These are phyloP conservation scores for Epichloe hybrida DNA, from an alignment of 2,329 filamentous ascomycete genomes.

Conservation along the genomic window DNA sequence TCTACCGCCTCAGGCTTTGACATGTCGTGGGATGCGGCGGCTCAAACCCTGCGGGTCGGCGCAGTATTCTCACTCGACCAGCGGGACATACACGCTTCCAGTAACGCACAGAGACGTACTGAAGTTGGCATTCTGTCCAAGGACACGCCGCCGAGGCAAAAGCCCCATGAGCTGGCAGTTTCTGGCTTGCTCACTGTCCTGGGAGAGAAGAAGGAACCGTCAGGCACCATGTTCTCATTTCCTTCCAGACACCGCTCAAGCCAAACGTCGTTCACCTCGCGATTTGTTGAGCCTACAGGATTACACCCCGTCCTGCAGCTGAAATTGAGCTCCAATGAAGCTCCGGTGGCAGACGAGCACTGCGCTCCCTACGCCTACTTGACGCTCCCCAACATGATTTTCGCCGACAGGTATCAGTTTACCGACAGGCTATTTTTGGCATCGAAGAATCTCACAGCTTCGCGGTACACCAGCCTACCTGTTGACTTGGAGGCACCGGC, in stretches of 20 bases:
- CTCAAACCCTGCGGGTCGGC: conserved; percentile 50
- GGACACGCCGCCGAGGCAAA: conserved; percentile 43
- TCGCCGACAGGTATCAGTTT: conserved; percentile 81
- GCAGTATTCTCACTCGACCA: conserved; percentile 44
- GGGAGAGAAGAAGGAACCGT: conserved; percentile 58
- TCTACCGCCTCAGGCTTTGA: conserved; percentile 52
- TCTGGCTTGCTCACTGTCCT: conserved; percentile 68
- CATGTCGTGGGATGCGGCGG: conserved; percentile 60
- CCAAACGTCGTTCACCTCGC: conserved; percentile 42
- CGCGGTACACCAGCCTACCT: conserved; percentile 58
- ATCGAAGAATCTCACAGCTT: conserved; percentile 61
- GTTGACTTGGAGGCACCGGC: conserved; percentile 85
- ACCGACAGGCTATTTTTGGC: conserved; percentile 60
- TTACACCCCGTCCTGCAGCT: conserved; percentile 73
- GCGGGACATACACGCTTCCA: conserved; percentile 27
- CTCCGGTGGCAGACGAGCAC: conserved; percentile 37
- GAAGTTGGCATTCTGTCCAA: conserved; percentile 70
- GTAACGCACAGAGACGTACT: conserved; percentile 38
- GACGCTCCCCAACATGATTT: conserved; percentile 67
- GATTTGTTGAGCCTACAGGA: conserved; percentile 59
- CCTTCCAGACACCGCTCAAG: conserved; percentile 61
- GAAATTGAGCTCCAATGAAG: conserved; percentile 38
- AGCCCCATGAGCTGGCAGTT: conserved; percentile 63
- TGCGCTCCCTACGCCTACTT: conserved; percentile 71
- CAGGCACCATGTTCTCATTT: conserved; percentile 70